Conservation (phyloP, 495 filamentous ascomycete genomes). For the Astrothelium macrocarpum region DNA sequence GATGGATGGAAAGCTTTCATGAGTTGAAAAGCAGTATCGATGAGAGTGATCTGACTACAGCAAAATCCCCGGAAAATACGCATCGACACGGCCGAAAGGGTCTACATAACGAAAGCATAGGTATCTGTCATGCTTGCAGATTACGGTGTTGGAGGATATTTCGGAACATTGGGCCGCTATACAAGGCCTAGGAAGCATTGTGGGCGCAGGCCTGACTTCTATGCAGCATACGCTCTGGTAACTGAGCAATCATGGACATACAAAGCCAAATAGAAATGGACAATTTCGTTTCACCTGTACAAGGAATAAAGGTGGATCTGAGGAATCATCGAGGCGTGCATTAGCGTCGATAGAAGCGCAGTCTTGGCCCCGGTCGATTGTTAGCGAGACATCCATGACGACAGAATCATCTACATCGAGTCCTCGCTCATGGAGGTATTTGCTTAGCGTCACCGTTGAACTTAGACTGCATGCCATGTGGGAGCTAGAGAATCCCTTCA, state of each 20-base stretch:
- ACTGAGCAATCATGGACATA: background rate
- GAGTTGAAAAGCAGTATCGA: background rate
- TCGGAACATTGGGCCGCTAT: background rate
- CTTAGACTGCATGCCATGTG: background rate
- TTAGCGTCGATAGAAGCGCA: background rate
- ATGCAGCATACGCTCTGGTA: background rate
- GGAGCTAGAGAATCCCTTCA: background rate
- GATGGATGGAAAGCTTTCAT: conserved; percentile 37
- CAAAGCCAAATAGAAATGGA: background rate
- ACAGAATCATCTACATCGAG: conserved; percentile 3
- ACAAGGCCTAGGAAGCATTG: background rate
- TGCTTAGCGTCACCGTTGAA: background rate
- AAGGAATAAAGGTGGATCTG: too few relatives aligned
- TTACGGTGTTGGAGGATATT: background rate
- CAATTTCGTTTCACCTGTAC: background rate
- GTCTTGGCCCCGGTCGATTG: background rate
- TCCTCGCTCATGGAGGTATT: background rate
- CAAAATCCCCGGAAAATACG: background rate
- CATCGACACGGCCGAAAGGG: background rate
- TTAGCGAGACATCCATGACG: conserved; percentile 3
- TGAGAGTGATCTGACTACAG: background rate
- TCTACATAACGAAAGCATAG: background rate
- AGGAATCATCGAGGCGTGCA: background rate
- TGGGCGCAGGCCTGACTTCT: background rate
- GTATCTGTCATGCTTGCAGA: background rate